Evolutionary conservation across 139 green algal genomes (phyloP), one percentile per base, ranked within the genome.

Genomic region (Tetradesmus obliquus): DNA sequence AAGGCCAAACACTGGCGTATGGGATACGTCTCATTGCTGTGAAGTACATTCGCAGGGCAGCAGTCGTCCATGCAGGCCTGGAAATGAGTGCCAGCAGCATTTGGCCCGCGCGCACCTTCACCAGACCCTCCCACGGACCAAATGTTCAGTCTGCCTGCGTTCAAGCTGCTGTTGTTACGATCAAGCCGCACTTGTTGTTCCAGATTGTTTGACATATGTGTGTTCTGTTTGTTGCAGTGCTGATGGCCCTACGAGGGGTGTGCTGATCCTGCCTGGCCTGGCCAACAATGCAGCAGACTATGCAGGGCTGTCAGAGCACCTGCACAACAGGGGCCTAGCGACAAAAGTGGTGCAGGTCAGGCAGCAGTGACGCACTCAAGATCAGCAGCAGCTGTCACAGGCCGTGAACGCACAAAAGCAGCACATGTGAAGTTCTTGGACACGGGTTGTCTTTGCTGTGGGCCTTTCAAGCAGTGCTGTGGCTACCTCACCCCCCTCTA

Each of bases 201-300:
- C 32, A 45, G 60, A 71, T 15, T 15, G 60, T 19, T 76, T 6
- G 15, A 55, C 79, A 83, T 94, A n/a, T 90, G 84, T 3, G 88
- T 84, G 89, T 95, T 90, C 60, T 94, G 90, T 92, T 91, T 90
- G 76, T 57, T 58, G 76, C 45, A 79, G 19, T 79, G 79, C n/a
- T 17, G n/a, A 22, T 57, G 32, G 62, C n/a, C 9, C 22, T 2
- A 72, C 32, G 22, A 53, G 91, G 7, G 94, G 93, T 57, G 96
- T 99, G 0, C 82, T 98, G 10, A 96, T 99, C 62, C 93, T 98
- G 10, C 96, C 97, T 13, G 97, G 97, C 45, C 92, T 99, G 13
- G 98, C 97, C 83, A 99, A 99, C 95, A 97, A 96, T 74, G 91
- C 95, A 2, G 94, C 91, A 45, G 97, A 99, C 93, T 99, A 99